These are phyloP conservation scores for Ogataea glucozyma DNA, from an alignment of 805 yeast genomes.

Conservation along the genomic window DNA sequence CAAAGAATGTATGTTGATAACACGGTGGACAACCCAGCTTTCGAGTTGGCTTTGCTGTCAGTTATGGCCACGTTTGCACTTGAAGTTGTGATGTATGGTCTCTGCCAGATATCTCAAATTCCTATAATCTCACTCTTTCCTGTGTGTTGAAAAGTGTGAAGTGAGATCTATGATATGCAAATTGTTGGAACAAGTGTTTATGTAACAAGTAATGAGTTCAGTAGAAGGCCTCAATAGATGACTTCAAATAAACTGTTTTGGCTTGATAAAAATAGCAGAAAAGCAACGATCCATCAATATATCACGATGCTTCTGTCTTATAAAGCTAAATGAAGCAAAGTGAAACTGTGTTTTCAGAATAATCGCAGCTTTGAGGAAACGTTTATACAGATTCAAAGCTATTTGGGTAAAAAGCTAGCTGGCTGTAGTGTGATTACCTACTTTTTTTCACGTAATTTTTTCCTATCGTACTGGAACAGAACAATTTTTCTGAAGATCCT, in stretches of 20 bases:
- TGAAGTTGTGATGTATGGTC: too few species aligned
- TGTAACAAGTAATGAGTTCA: slow-evolving; percentile 1
- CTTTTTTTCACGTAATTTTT: slow-evolving; percentile 11
- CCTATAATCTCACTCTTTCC: not conserved
- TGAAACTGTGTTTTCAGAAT: slow-evolving; percentile 1
- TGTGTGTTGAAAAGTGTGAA: not conserved
- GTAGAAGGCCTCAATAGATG: too few species aligned
- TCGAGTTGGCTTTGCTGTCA: slow-evolving; percentile 5
- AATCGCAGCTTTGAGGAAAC: slow-evolving; percentile 1
- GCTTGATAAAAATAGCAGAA: not conserved
- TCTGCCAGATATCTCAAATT: not conserved
- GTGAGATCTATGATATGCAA: not conserved
- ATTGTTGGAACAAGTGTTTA: not conserved
- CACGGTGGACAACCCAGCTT: not conserved
- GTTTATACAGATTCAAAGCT: slow-evolving; percentile 9
- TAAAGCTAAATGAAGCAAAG: not conserved
- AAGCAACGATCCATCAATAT: not conserved
- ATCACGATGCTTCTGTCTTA: slow-evolving; percentile 1
- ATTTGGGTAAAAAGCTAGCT: slow-evolving; percentile 15
- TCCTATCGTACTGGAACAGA: slow-evolving; percentile 1
- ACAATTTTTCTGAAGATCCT: slow-evolving; percentile 7
- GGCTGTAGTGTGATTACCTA: slow-evolving; percentile 14
- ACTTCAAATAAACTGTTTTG: slow-evolving; percentile 2
- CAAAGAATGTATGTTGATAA: not conserved
- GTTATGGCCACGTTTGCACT: not conserved